Evolutionary conservation across 345 rosid species (phyloP).

Genomic region (Psidium guajava): DNA sequence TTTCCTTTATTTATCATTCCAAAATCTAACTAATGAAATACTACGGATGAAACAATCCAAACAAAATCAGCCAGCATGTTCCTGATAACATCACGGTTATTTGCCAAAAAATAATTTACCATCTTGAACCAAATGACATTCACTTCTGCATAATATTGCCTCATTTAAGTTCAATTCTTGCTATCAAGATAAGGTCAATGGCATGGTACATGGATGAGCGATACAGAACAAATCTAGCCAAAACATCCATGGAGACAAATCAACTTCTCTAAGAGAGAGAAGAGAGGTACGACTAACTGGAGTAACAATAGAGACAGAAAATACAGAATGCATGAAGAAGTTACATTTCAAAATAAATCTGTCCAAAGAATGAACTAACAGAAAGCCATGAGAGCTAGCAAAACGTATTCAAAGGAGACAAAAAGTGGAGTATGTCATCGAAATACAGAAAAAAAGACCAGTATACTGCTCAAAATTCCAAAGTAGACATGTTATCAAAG

Average conservation of each 20-base stretch:
- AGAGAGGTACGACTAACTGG: background rate
- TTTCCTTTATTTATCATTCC: background rate
- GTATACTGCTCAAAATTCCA: background rate
- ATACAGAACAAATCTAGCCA: background rate
- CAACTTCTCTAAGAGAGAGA: background rate
- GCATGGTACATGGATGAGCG: background rate
- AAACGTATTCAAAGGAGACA: background rate
- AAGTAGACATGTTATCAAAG: background rate
- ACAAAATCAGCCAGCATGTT: background rate
- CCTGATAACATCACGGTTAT: background rate
- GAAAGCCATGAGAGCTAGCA: background rate
- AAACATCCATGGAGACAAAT: background rate
- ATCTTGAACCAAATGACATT: background rate
- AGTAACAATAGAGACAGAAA: background rate
- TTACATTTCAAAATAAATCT: background rate
- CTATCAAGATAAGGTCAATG: background rate
- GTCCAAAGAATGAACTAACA: background rate
- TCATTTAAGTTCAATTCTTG: background rate
- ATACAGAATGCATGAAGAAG: background rate
- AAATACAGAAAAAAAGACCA: background rate
- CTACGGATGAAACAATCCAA: background rate
- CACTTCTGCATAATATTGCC: background rate
- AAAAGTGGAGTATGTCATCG: background rate
- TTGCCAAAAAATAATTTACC: background rate
- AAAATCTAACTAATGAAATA: background rate